Conservation (phyloP, 805 yeast genomes). For the Brettanomyces sp. region DNA sequence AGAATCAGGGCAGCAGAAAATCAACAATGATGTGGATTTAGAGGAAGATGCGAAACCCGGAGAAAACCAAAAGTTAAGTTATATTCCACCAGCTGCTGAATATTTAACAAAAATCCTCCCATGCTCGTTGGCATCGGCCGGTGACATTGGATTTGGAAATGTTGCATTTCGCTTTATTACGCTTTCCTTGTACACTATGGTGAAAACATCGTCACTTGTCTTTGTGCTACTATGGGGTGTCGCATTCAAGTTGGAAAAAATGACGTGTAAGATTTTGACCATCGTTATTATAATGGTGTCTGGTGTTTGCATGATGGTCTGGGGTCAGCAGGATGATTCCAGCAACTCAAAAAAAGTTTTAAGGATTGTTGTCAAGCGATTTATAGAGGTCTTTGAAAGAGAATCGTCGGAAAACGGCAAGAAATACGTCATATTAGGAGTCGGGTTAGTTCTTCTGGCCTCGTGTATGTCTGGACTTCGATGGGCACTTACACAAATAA, state of each 20-base stretch:
- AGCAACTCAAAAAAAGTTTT: neutral
- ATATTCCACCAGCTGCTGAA: conserved; percentile 25
- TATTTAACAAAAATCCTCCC: conserved; percentile 59
- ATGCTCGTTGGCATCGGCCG: conserved; percentile 80
- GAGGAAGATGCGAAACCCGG: neutral
- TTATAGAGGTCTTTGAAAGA: conserved; percentile 5
- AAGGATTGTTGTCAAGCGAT: neutral
- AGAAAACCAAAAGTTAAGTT: conserved; percentile 2
- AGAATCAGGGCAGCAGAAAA: neutral
- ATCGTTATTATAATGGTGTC: conserved; percentile 73
- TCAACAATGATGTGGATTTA: conserved; percentile 4
- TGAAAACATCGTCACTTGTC: conserved; percentile 79
- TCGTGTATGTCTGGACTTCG: conserved; percentile 81
- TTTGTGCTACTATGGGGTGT: conserved; percentile 88
- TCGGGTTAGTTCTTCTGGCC: conserved; percentile 64
- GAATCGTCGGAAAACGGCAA: conserved; percentile 9
- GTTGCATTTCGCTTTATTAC: conserved; percentile 72
- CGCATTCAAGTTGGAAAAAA: conserved; percentile 65
- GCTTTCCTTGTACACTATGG: conserved; percentile 82
- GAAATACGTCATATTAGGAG: conserved; percentile 41
- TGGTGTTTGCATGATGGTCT: conserved; percentile 87
- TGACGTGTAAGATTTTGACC: conserved; percentile 54
- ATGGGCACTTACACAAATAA: conserved; percentile 90
- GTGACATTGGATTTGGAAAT: conserved; percentile 91
- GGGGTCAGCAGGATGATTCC: conserved; percentile 29